phyloP scores from a whole-genome alignment of 108 stramenopile species.

The Stephanodiscus minutulus region DNA sequence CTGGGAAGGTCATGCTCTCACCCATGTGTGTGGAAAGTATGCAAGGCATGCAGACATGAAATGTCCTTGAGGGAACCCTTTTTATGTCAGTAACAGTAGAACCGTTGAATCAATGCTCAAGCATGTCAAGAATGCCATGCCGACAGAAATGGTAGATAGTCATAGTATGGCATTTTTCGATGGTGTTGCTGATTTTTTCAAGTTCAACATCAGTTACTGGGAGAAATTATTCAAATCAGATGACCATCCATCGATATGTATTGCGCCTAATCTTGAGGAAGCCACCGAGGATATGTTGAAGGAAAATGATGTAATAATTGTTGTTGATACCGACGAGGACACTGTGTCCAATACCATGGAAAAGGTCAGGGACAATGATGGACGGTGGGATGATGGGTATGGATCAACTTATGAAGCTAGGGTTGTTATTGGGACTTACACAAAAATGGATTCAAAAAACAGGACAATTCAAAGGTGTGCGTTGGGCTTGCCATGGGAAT shows the following conservation, averaged over 20 bases:
- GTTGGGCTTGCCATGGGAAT: slow-evolving; percentile 8
- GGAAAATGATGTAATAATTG: no score
- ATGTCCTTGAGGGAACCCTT: not conserved
- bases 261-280: no score
- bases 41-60: not conserved
- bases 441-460: not conserved
- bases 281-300: no score
- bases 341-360: no score
- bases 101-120: not conserved
- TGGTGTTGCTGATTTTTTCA: not conserved
- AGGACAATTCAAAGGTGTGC: not conserved
- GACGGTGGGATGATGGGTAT: not conserved
- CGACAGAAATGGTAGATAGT: not conserved
- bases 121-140: not conserved
- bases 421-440: slow-evolving; percentile 3
- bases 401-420: slow-evolving; percentile 13
- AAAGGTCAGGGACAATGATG: no score
- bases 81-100: not conserved
- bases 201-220: not conserved
- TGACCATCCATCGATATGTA: not conserved
- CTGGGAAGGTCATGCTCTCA: slow-evolving; percentile 3
- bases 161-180: not conserved
- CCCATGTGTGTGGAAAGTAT: not conserved
- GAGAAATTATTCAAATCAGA: not conserved
- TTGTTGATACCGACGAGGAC: no score